These are phyloP conservation scores for Sistotremastrum suecicum DNA, from an alignment of 768 basidiomycete genomes.

Conservation along the genomic window DNA sequence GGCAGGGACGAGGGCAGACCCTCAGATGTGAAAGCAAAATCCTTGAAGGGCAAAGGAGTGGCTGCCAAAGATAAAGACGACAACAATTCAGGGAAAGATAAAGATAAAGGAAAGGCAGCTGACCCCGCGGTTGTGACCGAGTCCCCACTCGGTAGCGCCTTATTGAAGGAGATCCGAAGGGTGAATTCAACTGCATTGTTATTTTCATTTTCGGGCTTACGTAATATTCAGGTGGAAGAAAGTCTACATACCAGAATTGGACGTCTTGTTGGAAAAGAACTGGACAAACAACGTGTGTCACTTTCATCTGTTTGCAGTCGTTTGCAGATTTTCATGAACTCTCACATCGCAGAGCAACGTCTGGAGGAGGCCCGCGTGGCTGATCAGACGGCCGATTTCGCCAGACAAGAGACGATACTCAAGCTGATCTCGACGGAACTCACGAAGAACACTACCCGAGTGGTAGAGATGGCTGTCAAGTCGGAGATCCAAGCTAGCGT, in stretches of 20 bases:
- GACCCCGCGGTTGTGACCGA: slow-evolving; percentile 30
- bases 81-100: slow-evolving; percentile 23
- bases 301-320: slow-evolving; percentile 4
- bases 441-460: slow-evolving; percentile 75
- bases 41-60: slow-evolving; percentile 38
- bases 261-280: slow-evolving; percentile 70
- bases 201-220: background rate
- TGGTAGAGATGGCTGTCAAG: slow-evolving; percentile 84
- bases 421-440: slow-evolving; percentile 80
- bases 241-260: slow-evolving; percentile 62
- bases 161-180: slow-evolving; percentile 59
- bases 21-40: slow-evolving; percentile 36
- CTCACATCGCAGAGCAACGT: slow-evolving; percentile 46
- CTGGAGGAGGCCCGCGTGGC: slow-evolving; percentile 67
- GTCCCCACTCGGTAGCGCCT: slow-evolving; percentile 37
- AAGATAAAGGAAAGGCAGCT: slow-evolving; percentile 22
- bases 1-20: slow-evolving; percentile 36
- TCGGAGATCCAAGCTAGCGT: slow-evolving; percentile 74
- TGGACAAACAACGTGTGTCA: slow-evolving; percentile 76
- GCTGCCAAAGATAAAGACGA: slow-evolving; percentile 32
- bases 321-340: slow-evolving; percentile 2
- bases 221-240: slow-evolving; percentile 50
- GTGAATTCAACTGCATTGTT: background rate
- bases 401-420: slow-evolving; percentile 78
- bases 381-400: slow-evolving; percentile 70